These are phyloP conservation scores for Coelastrella sp. DNA, from an alignment of 139 green algal species.

Conservation along the genomic window DNA sequence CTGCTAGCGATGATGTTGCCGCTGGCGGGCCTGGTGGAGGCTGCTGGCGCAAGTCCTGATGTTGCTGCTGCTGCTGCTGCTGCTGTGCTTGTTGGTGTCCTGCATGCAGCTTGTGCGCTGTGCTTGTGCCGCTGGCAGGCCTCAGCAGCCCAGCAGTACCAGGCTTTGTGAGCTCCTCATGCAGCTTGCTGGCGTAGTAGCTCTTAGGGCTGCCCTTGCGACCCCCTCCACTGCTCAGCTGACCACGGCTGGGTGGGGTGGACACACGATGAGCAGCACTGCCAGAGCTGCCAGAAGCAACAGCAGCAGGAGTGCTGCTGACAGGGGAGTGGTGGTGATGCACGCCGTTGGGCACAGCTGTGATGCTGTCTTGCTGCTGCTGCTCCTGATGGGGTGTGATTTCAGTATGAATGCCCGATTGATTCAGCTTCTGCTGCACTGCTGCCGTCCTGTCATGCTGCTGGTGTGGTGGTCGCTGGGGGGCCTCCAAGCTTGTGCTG, in stretches of 20 bases:
- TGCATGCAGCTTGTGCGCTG: neutral
- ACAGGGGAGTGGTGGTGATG: too few species aligned
- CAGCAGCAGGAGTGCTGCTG: neutral
- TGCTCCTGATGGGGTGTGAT: neutral
- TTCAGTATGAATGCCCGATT: neutral
- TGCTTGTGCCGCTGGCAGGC: neutral
- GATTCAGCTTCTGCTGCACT: neutral
- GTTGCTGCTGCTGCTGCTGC: neutral
- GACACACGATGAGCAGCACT: neutral
- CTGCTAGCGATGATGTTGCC: neutral
- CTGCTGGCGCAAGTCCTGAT: neutral
- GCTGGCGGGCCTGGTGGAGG: neutral
- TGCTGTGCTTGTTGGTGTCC: conserved; percentile 5
- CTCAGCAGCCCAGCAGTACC: neutral
- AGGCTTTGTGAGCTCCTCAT: conserved; percentile 39
- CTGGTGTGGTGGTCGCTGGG: too few species aligned
- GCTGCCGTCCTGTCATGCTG: neutral
- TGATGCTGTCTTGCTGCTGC: too few species aligned
- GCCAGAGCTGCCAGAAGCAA: neutral
- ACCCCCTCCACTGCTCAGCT: conserved; percentile 19
- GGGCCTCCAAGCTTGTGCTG: neutral
- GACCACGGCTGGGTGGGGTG: neutral
- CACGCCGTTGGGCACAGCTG: too few species aligned
- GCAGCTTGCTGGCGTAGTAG: conserved; percentile 40
- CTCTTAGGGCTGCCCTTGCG: conserved; percentile 20